Evolutionary conservation across 352 stramenopile species (phyloP), one percentile per base, ranked within the genome.

Genomic region (Globisporangium echinulatum): DNA sequence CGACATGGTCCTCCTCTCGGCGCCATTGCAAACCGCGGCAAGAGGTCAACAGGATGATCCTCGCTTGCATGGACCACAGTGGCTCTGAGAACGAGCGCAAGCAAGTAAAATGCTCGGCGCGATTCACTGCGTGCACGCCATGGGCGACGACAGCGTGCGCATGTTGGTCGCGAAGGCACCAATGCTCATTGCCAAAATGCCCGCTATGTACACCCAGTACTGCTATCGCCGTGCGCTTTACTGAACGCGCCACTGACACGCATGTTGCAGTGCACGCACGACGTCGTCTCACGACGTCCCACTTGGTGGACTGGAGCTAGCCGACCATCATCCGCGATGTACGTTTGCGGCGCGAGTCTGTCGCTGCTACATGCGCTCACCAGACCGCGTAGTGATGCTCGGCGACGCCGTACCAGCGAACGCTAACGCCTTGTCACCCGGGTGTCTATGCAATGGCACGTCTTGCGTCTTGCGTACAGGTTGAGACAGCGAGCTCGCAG

Each of bases 41-140:
- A 99, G 70, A 96, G 25, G 25, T 99, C 66, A 99, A 99, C 62
- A 72, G 99, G 0, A 98, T 99, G 58, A 98, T 99, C 61, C 95
- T 98, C 52, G 96, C 99, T 75, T 99, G 98, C 75, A 98, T 99
- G 95, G 96, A 99, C 80, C 98, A 98, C 64, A 96, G 94, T 56
- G 94, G 99, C 71, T 99, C 98, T 69, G 96, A 99, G 60, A 98
- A 99, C 72, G 96, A 99, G 61, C 78, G 99, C 51, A 98, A 98
- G 74, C 90, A 97, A 1, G 25, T 25, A 25, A 25, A 65, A 85
- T 97, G 15, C 91, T 98, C 49, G 95, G 95, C 37, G 94, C 98
- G 69, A 97, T 92, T 9, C 88, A 93, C 69, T 94, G 92, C 33
- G 94, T 94, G 5, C 99, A 98, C 58, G 96, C 99, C 66, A 98